Percentiles rank a stretch among this genome's conserved stretches.
Evolutionary conservation across 202 grass and related monocot species (phyloP).

Genomic region (Elaeis oleifera): DNA sequence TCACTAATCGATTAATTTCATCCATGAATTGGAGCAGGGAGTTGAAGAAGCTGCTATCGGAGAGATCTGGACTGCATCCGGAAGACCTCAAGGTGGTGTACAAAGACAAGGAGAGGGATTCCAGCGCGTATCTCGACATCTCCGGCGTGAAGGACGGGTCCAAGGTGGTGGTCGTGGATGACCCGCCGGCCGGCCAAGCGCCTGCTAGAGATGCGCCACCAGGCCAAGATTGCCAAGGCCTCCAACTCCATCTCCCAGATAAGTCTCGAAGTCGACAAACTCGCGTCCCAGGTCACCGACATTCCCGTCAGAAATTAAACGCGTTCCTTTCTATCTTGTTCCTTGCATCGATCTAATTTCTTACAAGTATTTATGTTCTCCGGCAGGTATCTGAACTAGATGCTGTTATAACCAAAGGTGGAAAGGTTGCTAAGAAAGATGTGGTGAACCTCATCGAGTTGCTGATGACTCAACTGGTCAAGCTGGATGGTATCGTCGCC

Average conservation of each 20-base stretch:
- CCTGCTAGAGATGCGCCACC: conserved; percentile 11
- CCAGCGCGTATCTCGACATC: conserved; percentile 5
- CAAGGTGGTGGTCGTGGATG: conserved; percentile 10
- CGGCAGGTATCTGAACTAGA: conserved; percentile 12
- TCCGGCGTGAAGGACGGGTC: conserved; percentile 14
- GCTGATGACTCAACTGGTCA: conserved; percentile 5
- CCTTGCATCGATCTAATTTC: too few relatives aligned
- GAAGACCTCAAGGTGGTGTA: conserved; percentile 5
- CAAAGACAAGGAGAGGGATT: neutral
- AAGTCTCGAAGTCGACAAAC: conserved; percentile 6
- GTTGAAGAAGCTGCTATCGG: conserved; percentile 13
- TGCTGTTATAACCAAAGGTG: neutral
- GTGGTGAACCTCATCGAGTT: neutral
- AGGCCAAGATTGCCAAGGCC: conserved; percentile 5
- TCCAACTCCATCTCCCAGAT: conserved; percentile 3
- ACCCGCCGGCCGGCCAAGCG: conserved; percentile 10
- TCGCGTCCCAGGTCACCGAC: neutral
- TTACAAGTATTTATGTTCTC: too few relatives aligned
- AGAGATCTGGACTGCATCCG: neutral
- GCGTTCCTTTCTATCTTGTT: too few relatives aligned
- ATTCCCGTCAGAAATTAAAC: too few relatives aligned
- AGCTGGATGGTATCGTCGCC: conserved; percentile 1
- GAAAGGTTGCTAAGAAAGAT: conserved; percentile 7
- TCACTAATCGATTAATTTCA: too few relatives aligned
- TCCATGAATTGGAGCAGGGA: neutral